Evolutionary conservation across 2,329 filamentous ascomycete genomes (phyloP).

Genomic region (Hymenoscyphus fraxineus): DNA sequence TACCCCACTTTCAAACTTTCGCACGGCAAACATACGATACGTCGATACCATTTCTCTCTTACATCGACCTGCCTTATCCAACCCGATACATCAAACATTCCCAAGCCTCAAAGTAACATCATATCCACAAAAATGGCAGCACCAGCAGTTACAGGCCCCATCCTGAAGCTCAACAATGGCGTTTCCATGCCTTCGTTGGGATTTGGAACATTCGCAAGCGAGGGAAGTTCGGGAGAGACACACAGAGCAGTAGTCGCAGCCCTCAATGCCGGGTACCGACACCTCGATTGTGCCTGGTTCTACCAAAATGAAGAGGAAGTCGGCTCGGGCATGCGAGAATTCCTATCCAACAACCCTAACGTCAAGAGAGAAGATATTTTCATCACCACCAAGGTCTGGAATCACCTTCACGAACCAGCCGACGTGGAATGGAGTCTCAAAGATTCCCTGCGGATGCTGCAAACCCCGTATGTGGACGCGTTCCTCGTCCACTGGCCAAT

Average conservation of each 20-base stretch:
- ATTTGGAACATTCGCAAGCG: constrained; percentile 39
- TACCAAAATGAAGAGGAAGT: constrained; percentile 82
- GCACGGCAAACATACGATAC: background rate
- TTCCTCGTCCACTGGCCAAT: constrained; percentile 80
- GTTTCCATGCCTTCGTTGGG: constrained; percentile 41
- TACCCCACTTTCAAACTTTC: constrained; percentile 5
- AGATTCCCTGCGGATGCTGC: constrained; percentile 67
- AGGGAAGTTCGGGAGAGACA: constrained; percentile 41
- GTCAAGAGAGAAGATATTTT: constrained; percentile 75
- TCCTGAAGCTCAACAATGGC: constrained; percentile 38
- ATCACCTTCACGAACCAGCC: constrained; percentile 63
- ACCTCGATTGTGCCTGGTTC: constrained; percentile 71
- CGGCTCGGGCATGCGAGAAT: constrained; percentile 70
- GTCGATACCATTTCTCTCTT: background rate
- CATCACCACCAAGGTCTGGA: constrained; percentile 83
- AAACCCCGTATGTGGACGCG: constrained; percentile 76
- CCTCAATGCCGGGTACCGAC: constrained; percentile 61
- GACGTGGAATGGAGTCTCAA: constrained; percentile 67
- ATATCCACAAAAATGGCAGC: constrained; percentile 22
- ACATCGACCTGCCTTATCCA: background rate
- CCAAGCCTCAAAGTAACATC: background rate
- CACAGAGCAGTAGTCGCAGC: constrained; percentile 52
- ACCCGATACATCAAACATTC: background rate
- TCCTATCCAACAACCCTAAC: constrained; percentile 55
- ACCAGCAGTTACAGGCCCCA: constrained; percentile 30